A percentile compares a stretch with the other conserved stretches of the same genome.
Conservation (phyloP, 495 filamentous ascomycete genomes). For the Pyrenopolyporus hunteri region DNA sequence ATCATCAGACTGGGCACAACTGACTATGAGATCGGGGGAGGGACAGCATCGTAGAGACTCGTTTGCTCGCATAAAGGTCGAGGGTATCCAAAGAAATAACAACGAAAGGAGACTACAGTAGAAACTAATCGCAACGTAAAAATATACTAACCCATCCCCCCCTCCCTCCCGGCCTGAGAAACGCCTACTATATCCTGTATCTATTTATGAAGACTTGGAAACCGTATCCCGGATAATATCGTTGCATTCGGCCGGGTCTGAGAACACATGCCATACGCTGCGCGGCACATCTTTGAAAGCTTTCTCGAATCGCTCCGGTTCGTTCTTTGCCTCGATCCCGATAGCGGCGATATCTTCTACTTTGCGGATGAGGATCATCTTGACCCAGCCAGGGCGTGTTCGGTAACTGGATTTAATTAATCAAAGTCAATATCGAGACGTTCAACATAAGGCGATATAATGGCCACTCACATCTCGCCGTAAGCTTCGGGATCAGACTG, state of each 20-base stretch:
- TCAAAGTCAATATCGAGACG: conserved; percentile 4
- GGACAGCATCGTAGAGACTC: no score
- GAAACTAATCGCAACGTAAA: not conserved
- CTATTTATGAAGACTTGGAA: conserved; percentile 6
- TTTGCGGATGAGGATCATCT: conserved; percentile 80
- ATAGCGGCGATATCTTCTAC: conserved; percentile 77
- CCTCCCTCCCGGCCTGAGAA: no score
- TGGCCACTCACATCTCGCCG: conserved; percentile 65
- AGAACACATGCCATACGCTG: conserved; percentile 79
- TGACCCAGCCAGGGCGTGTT: conserved; percentile 72
- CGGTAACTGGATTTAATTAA: conserved; percentile 47
- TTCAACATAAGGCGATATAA: not conserved
- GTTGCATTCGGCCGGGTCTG: conserved; percentile 68
- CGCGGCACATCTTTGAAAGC: conserved; percentile 79
- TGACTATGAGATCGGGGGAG: no score
- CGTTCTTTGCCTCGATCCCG: conserved; percentile 74
- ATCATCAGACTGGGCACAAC: no score
- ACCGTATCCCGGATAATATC: conserved; percentile 48
- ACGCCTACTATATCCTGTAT: not conserved
- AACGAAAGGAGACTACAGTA: no score
- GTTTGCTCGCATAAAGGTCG: no score
- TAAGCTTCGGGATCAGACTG: conserved; percentile 93
- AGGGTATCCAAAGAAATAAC: no score
- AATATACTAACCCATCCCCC: not conserved
- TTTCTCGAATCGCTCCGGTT: conserved; percentile 72